Conservation (phyloP, 768 basidiomycete species). For the Lactarius quietus region DNA sequence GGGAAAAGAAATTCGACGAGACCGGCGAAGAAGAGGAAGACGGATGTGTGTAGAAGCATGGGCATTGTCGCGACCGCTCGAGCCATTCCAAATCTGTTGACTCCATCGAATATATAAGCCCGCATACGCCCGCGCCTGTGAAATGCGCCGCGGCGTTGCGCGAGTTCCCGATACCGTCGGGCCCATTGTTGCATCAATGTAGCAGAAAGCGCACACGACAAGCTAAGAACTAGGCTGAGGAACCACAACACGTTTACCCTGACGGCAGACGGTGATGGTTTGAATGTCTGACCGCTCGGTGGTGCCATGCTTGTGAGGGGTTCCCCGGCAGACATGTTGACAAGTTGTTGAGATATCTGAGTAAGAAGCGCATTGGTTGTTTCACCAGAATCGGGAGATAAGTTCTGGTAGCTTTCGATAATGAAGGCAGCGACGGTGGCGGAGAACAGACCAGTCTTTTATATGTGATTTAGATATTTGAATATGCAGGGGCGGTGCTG, state of each 20-base stretch:
- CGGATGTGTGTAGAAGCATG: conserved; percentile 7
- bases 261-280: neutral
- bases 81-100: neutral
- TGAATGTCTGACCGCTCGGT: neutral
- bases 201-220: conserved; percentile 8
- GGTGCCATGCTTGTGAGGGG: neutral
- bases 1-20: conserved; percentile 15
- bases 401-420: conserved; percentile 15
- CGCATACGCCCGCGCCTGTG: neutral
- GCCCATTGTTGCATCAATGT: conserved; percentile 15
- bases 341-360: conserved; percentile 19
- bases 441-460: conserved; percentile 22
- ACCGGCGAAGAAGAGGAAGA: conserved; percentile 16
- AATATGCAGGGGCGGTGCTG: neutral
- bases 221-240: conserved; percentile 15
- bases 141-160: neutral
- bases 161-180: neutral
- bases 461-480: neutral
- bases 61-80: neutral
- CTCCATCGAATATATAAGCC: neutral
- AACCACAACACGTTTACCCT: conserved; percentile 19
- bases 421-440: conserved; percentile 15
- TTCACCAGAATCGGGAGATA: conserved; percentile 5
- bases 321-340: neutral
- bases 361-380: neutral